These are phyloP conservation scores for Glycine tomentella DNA, from an alignment of 306 rosid species.

Conservation along the genomic window DNA sequence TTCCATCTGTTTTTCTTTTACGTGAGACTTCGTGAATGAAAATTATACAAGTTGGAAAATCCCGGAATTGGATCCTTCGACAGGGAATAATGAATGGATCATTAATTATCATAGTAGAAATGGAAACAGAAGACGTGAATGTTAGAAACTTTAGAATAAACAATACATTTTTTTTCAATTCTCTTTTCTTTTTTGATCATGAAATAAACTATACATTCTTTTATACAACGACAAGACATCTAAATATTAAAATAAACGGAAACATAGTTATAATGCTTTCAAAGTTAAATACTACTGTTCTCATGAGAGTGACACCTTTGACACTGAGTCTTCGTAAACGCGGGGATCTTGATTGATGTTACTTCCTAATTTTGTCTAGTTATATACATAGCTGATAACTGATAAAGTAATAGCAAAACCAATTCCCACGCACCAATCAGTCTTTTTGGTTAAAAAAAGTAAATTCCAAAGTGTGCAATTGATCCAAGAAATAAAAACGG, in stretches of 20 bases:
- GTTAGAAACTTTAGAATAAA: too few species aligned
- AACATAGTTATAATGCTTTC: not conserved
- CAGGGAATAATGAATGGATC: not conserved
- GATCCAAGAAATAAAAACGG: not conserved
- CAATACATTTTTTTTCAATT: too few species aligned
- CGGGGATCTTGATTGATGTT: conserved; percentile 20
- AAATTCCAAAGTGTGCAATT: not conserved
- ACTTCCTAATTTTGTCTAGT: not conserved
- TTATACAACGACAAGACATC: not conserved
- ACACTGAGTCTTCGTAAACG: conserved; percentile 15
- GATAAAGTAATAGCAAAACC: conserved; percentile 1
- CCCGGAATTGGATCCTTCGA: not conserved
- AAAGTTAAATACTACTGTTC: not conserved
- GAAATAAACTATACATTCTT: not conserved
- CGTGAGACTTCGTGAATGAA: not conserved
- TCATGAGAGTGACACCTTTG: not conserved
- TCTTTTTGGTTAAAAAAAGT: not conserved
- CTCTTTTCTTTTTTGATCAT: too few species aligned
- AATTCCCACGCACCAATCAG: too few species aligned
- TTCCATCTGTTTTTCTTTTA: not conserved
- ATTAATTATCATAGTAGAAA: not conserved
- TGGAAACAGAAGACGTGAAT: not conserved
- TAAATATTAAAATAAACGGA: not conserved
- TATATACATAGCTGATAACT: too few species aligned
- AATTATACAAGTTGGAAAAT: not conserved